Evolutionary conservation across 2,329 filamentous ascomycete species (phyloP).

Genomic region (Fusarium sp.): DNA sequence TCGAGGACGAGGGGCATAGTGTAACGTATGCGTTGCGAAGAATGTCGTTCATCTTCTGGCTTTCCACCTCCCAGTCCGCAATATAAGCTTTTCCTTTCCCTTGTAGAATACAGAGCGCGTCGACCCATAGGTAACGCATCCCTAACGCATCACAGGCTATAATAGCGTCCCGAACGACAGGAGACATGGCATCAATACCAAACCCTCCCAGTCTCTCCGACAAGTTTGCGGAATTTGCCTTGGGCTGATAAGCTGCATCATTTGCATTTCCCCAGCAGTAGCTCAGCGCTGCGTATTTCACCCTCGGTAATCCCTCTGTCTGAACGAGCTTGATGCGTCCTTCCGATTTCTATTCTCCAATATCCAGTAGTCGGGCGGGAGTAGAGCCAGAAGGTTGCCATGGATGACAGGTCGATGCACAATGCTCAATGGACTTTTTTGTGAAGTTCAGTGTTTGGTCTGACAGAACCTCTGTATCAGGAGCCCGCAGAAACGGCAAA

Average conservation of each 20-base stretch:
- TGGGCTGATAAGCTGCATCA: neutral
- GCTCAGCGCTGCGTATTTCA: neutral
- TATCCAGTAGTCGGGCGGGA: neutral
- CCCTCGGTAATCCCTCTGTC: neutral
- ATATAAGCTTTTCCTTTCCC: neutral
- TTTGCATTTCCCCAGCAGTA: neutral
- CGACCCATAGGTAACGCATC: neutral
- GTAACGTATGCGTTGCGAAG: neutral
- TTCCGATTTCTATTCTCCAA: rapidly evolving
- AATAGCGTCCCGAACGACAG: neutral
- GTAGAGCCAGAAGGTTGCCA: neutral
- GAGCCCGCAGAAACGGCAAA: neutral
- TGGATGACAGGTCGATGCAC: neutral
- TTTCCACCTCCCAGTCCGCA: neutral
- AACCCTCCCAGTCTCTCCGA: neutral
- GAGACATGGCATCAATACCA: neutral
- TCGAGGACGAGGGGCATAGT: neutral
- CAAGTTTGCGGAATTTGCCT: neutral
- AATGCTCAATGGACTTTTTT: neutral
- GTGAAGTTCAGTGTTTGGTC: neutral
- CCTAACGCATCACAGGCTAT: neutral
- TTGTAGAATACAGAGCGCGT: neutral
- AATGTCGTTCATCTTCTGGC: neutral
- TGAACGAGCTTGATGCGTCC: neutral
- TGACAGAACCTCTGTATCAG: neutral